These are phyloP conservation scores for Eucalyptus microcorys DNA, from an alignment of 345 rosid species.

Conservation along the genomic window DNA sequence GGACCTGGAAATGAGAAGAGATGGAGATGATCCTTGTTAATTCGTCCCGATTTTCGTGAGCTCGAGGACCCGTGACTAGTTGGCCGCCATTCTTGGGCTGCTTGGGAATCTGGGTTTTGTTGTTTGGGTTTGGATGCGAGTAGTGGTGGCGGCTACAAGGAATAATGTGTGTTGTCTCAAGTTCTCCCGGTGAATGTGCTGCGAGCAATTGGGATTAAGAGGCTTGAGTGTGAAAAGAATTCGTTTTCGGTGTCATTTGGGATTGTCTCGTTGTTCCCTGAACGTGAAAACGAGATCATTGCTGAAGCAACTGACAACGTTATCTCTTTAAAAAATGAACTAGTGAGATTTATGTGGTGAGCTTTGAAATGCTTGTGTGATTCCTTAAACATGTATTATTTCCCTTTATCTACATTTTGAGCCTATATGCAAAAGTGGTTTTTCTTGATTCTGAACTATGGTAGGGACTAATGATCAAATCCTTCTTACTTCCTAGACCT, in stretches of 20 bases:
- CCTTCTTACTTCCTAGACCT: neutral
- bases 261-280: neutral
- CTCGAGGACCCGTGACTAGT: neutral
- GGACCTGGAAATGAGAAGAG: neutral
- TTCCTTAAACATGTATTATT: neutral
- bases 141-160: neutral
- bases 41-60: neutral
- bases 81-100: neutral
- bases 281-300: neutral
- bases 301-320: neutral
- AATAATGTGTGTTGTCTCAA: neutral
- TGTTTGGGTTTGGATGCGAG: neutral
- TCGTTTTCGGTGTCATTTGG: neutral
- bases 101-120: neutral
- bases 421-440: neutral
- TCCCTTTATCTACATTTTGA: neutral
- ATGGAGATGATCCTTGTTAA: neutral
- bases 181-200: neutral
- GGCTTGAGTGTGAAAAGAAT: neutral
- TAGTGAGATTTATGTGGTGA: neutral
- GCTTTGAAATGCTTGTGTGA: neutral
- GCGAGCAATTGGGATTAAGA: neutral
- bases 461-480: neutral
- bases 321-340: neutral
- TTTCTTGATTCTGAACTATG: neutral